phyloP scores from a whole-genome alignment of 306 rosid genomes.

The Castanea sativa region DNA sequence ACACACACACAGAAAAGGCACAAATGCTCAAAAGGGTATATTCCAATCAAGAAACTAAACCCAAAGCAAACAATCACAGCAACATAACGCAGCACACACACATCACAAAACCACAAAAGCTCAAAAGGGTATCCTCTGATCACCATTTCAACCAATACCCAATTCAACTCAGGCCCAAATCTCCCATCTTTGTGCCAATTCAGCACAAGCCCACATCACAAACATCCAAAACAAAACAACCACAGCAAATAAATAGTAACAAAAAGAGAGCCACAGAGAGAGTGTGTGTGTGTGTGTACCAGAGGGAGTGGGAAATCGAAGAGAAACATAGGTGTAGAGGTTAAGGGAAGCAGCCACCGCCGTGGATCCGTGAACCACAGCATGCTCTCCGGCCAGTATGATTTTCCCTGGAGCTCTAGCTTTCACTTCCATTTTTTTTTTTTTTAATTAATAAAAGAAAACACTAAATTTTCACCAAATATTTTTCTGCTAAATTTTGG shows the following conservation, averaged over 20 bases:
- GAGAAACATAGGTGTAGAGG: conserved; percentile 66
- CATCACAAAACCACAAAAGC: not conserved
- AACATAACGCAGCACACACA: no score
- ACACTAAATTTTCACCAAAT: no score
- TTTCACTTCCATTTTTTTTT: conserved; percentile 62
- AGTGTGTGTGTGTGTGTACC: conserved; percentile 33
- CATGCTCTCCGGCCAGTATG: conserved; percentile 88
- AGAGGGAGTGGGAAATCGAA: conserved; percentile 66
- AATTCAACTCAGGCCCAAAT: not conserved
- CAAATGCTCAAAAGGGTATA: no score
- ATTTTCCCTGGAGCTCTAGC: conserved; percentile 94
- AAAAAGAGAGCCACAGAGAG: conserved; percentile 6
- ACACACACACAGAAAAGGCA: no score
- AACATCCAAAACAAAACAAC: not conserved
- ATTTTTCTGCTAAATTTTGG: no score
- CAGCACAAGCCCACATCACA: not conserved
- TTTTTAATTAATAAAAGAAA: no score
- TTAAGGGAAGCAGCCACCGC: conserved; percentile 88
- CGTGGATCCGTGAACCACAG: conserved; percentile 95
- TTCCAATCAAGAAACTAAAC: no score
- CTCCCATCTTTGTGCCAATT: not conserved
- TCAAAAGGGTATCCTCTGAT: conserved; percentile 7
- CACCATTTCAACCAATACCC: not conserved
- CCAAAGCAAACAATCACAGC: no score
- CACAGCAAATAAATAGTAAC: not conserved